Base-by-base conservation (phyloP, 495 filamentous ascomycete genomes). In the Lasiosphaeria miniovina region DNA sequence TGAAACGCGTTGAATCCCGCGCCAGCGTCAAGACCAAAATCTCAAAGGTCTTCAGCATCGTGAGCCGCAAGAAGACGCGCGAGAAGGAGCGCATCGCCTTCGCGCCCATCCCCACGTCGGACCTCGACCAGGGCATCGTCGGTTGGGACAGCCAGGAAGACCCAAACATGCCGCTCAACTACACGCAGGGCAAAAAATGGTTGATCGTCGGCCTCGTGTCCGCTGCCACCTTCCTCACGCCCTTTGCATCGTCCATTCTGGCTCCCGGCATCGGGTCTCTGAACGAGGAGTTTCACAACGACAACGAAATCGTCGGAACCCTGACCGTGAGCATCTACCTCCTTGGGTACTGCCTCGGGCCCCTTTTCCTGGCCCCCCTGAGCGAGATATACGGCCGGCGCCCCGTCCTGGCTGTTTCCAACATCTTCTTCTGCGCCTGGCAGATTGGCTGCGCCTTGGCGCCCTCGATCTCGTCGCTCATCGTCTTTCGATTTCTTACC, bases 371-470 rank as follows among this genome's bases (percentile, higher is more conserved):
- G 1, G 86, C 86, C 0, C 90, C 90, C 0, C 71, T 93, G 6
- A 87, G 82, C 10, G 89, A 94, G 68, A 85, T 91, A 14, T 91
- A 89, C 60, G 90, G 90, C 0, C 80, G 90, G 3, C 73, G 81
- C 0, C 75, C 78, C 6, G 80, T 91, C 10, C 73, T 91, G 31
- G 83, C 84, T 33, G 68, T 76, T 3, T 72, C 84, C 7, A 90
- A 91, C 57, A 52, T 82, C 6, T 85, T 90, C 59, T 95, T 89
- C 62, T 77, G 86, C 68, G 74, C 81, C 8, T 89, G 84, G 80
- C 84, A 86, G 58, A 86, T 90, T 35, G 87, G 86, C 1, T 88
- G 87, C 63, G 88, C 88, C 4, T 70, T 90, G 9, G 77, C 86
- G 0, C 84, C 84, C 0, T 84, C 80, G 46, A 76, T 90, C 34